Evolutionary conservation across 2,329 filamentous ascomycete species (phyloP).

Genomic region (Xylaria sp.): DNA sequence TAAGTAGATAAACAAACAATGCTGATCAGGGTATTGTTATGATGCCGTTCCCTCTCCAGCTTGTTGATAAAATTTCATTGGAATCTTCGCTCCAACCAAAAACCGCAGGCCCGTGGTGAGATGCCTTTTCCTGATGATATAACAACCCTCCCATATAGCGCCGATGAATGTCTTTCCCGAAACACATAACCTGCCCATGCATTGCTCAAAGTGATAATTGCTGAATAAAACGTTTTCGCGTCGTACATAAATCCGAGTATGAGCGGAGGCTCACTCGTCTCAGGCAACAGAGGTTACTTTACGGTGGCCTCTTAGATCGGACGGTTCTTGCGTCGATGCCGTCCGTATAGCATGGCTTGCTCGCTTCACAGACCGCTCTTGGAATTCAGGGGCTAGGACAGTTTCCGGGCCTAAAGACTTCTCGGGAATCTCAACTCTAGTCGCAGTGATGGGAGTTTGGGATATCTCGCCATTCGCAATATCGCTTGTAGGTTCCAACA

Average conservation of each 20-base stretch:
- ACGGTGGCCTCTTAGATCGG: slow-evolving; percentile 31
- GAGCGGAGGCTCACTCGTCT: slow-evolving; percentile 17
- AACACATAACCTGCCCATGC: slow-evolving; percentile 35
- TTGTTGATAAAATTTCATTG: slow-evolving; percentile 26
- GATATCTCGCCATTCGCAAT: slow-evolving; percentile 6
- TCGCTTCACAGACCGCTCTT: slow-evolving; percentile 34
- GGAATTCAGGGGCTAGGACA: slow-evolving; percentile 18
- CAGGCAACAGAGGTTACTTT: slow-evolving; percentile 42
- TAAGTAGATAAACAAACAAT: slow-evolving; percentile 33
- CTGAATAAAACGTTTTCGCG: slow-evolving; percentile 40
- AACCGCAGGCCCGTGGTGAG: slow-evolving; percentile 31
- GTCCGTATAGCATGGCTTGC: slow-evolving; percentile 25
- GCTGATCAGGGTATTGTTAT: slow-evolving; percentile 46
- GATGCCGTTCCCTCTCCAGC: slow-evolving; percentile 35
- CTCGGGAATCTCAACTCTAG: slow-evolving; percentile 13
- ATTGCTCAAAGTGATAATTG: slow-evolving; percentile 38
- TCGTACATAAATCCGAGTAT: slow-evolving; percentile 38
- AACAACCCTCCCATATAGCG: slow-evolving; percentile 40
- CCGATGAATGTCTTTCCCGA: slow-evolving; percentile 42
- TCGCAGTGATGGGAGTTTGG: neutral
- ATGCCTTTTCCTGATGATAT: slow-evolving; percentile 36
- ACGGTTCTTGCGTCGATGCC: slow-evolving; percentile 34
- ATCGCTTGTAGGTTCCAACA: slow-evolving; percentile 21
- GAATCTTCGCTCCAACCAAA: slow-evolving; percentile 37
- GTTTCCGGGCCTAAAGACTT: slow-evolving; percentile 12